Conservation (phyloP, 2,329 filamentous ascomycete species). For the Zymoseptoria pseudotritici region DNA sequence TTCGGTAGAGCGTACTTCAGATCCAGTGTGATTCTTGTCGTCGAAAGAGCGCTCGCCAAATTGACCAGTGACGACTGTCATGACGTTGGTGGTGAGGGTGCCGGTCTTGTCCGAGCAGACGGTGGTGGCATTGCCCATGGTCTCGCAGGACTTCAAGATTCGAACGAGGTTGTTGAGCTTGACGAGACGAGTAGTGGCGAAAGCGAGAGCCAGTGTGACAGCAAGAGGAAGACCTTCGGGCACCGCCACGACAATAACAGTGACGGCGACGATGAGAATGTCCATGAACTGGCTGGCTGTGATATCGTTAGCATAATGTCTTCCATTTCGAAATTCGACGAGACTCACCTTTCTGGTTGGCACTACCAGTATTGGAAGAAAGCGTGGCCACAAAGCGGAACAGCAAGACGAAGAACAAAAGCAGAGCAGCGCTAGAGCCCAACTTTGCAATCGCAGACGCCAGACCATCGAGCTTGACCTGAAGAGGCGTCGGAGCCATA, state of each 20-base stretch:
- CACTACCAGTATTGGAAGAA: constrained; percentile 43
- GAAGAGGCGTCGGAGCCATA: constrained; percentile 68
- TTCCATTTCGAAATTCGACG: neutral
- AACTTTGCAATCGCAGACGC: constrained; percentile 73
- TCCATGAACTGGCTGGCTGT: constrained; percentile 59
- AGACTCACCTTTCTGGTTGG: constrained; percentile 53
- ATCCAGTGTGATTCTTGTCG: constrained; percentile 33
- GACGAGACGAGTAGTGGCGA: constrained; percentile 59
- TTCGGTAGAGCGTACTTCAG: constrained; percentile 46
- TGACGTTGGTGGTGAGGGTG: constrained; percentile 65
- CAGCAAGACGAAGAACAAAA: constrained; percentile 77
- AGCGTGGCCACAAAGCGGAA: constrained; percentile 74
- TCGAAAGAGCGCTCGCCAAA: constrained; percentile 45
- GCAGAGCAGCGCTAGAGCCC: constrained; percentile 65
- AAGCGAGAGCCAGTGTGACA: constrained; percentile 60
- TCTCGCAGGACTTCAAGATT: constrained; percentile 59
- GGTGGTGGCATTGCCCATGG: constrained; percentile 64
- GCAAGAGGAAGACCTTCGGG: constrained; percentile 60
- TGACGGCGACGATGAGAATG: constrained; percentile 58
- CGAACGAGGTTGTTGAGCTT: constrained; percentile 66
- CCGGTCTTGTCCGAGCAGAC: constrained; percentile 77
- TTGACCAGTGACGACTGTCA: constrained; percentile 68
- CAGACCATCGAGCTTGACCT: constrained; percentile 69
- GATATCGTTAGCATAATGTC: neutral
- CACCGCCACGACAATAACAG: constrained; percentile 60